Evolutionary conservation across 305 asterid species (phyloP).

Genomic region (Plantago lanceolata): DNA sequence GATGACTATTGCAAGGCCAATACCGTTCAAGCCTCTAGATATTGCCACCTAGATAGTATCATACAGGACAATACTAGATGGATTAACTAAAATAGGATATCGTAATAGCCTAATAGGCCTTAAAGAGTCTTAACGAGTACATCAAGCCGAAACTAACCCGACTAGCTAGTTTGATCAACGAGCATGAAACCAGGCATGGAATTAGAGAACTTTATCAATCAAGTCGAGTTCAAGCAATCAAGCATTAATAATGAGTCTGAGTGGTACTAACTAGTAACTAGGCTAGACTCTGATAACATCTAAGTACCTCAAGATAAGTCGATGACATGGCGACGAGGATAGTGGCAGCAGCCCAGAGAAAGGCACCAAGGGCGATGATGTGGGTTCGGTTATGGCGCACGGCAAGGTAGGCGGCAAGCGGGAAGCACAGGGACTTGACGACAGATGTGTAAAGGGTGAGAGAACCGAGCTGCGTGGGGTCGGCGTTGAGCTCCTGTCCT

Average conservation of each 20-base stretch:
- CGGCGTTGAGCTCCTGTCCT: slow-evolving; percentile 60
- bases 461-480: slow-evolving; percentile 66
- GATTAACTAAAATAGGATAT: no score
- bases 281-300: background rate
- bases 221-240: background rate
- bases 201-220: background rate
- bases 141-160: no score
- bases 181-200: background rate
- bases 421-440: slow-evolving; percentile 66
- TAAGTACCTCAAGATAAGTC: slow-evolving; percentile 47
- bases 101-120: no score
- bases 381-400: slow-evolving; percentile 63
- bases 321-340: slow-evolving; percentile 62
- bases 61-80: no score
- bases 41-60: slow-evolving; percentile 59
- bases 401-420: slow-evolving; percentile 64
- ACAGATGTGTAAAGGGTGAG: slow-evolving; percentile 66
- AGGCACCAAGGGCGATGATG: slow-evolving; percentile 65
- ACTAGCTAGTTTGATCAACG: no score
- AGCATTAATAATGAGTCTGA: background rate
- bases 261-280: no score
- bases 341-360: slow-evolving; percentile 81
- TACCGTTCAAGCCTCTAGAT: slow-evolving; percentile 68
- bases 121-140: no score
- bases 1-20: slow-evolving; percentile 66